Evolutionary conservation across 1,284 basidiomycete genomes (phyloP).

Genomic region (Sporisorium iseilematis-ciliati): DNA sequence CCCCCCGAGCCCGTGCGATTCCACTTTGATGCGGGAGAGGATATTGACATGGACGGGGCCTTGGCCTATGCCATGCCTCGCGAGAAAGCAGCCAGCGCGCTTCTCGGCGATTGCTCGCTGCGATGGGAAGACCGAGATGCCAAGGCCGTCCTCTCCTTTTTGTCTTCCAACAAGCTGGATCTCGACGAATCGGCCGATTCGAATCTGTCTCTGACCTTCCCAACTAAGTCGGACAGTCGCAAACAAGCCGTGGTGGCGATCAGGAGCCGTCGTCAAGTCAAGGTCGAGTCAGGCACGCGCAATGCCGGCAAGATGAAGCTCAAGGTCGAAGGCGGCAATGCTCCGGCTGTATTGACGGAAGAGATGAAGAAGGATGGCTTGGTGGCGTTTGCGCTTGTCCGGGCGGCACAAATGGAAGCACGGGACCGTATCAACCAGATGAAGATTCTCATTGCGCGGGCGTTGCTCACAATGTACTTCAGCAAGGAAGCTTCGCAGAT

Average conservation of each 20-base stretch:
- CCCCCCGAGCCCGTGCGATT: background rate
- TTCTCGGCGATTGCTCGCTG: conserved; percentile 1
- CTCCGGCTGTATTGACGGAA: conserved; percentile 11
- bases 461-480: conserved; percentile 8
- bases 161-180: conserved; percentile 28
- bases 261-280: conserved; percentile 7
- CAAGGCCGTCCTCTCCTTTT: conserved; percentile 20
- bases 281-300: conserved; percentile 1
- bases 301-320: background rate
- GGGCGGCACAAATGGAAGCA: conserved; percentile 29
- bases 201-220: conserved; percentile 13
- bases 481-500: background rate
- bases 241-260: conserved; percentile 9
- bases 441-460: conserved; percentile 34
- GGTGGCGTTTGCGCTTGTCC: conserved; percentile 22
- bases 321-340: background rate
- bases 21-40: background rate
- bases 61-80: conserved; percentile 24
- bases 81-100: conserved; percentile 9
- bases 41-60: conserved; percentile 1
- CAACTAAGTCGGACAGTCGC: conserved; percentile 15
- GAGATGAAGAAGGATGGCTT: conserved; percentile 29
- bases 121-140: conserved; percentile 19
- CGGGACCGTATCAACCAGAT: conserved; percentile 38
- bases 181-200: conserved; percentile 15